These are phyloP conservation scores for Alternaria gansuensis DNA, from an alignment of 2,329 filamentous ascomycete species.

Conservation along the genomic window DNA sequence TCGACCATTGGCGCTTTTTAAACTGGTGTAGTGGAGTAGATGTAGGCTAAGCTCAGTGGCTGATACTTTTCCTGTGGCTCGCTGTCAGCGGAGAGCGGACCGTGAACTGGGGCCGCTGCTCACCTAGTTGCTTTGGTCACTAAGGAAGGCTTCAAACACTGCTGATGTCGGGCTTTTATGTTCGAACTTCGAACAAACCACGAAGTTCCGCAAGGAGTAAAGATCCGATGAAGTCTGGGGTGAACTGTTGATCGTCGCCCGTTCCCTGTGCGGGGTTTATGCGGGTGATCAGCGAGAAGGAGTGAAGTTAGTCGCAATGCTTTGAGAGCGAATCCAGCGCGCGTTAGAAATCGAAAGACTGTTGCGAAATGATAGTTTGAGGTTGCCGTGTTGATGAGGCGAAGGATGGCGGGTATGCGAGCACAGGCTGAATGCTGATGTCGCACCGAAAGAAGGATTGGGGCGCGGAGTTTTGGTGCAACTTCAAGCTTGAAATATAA, in stretches of 20 bases:
- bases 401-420: constrained; percentile 44
- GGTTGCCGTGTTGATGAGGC: constrained; percentile 34
- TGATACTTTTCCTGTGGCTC: constrained; percentile 35
- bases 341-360: constrained; percentile 39
- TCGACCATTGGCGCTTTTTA: constrained; percentile 55
- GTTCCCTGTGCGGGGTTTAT: constrained; percentile 45
- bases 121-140: constrained; percentile 18
- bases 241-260: constrained; percentile 40
- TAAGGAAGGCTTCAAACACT: constrained; percentile 18
- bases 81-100: constrained; percentile 31
- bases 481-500: constrained; percentile 49
- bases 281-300: constrained; percentile 43
- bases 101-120: constrained; percentile 10
- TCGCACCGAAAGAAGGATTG: constrained; percentile 44
- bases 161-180: constrained; percentile 5
- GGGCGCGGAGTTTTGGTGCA: constrained; percentile 48
- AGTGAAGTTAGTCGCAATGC: constrained; percentile 35
- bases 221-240: constrained; percentile 38
- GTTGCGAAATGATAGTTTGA: constrained; percentile 38
- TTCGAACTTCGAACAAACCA: neutral
- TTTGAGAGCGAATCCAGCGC: constrained; percentile 36
- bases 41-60: constrained; percentile 34
- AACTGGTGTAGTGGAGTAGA: constrained; percentile 28
- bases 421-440: constrained; percentile 49
- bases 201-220: constrained; percentile 26